Percentiles rank a stretch among this genome's conserved stretches.
phyloP scores from a whole-genome alignment of 305 asterid genomes.

The Plantago lanceolata region DNA sequence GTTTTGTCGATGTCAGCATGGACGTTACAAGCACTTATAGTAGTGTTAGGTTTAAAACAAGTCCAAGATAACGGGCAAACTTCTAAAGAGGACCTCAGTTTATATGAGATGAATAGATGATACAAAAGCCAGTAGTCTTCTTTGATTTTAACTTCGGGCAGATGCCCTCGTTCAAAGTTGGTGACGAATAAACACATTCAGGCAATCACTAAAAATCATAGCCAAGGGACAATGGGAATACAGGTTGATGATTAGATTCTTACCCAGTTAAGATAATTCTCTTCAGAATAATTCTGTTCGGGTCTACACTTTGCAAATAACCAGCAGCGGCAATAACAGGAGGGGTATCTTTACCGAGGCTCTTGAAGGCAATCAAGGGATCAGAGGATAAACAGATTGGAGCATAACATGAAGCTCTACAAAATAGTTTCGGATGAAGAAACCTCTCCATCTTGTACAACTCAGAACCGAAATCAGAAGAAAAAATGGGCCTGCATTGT shows the following conservation, averaged over 20 bases:
- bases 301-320: slow-evolving; percentile 69
- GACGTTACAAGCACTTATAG: too few species aligned
- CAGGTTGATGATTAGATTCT: slow-evolving; percentile 13
- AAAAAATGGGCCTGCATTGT: slow-evolving; percentile 71
- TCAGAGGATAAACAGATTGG: slow-evolving; percentile 72
- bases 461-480: slow-evolving; percentile 67
- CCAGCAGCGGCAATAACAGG: slow-evolving; percentile 82
- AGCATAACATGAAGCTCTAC: slow-evolving; percentile 80
- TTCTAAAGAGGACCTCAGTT: too few species aligned
- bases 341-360: slow-evolving; percentile 42
- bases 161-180: too few species aligned
- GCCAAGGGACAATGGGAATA: background rate
- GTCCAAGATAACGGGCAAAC: too few species aligned
- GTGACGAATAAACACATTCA: too few species aligned
- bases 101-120: too few species aligned
- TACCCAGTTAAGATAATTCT: slow-evolving; percentile 90
- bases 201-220: too few species aligned
- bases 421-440: slow-evolving; percentile 83
- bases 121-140: too few species aligned
- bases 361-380: slow-evolving; percentile 76
- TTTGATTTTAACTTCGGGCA: too few species aligned
- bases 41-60: too few species aligned
- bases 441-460: slow-evolving; percentile 97
- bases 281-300: slow-evolving; percentile 81
- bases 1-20: too few species aligned